Percentiles rank a stretch among this genome's conserved stretches.
Conservation (phyloP, 768 basidiomycete species). For the Gymnopilus junonius region DNA sequence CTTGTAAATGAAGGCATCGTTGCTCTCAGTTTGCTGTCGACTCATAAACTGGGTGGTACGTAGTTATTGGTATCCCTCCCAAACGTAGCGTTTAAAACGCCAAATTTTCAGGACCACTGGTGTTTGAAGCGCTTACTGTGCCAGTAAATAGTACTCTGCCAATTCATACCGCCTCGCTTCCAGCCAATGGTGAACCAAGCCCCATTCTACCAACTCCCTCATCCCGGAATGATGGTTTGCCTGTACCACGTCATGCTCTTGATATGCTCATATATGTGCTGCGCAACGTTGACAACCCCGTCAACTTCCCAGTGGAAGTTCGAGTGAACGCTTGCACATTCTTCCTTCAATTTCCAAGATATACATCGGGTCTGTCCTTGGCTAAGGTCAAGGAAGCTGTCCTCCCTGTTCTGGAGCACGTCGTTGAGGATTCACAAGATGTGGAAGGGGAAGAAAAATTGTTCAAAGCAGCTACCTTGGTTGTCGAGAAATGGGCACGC, state of each 20-base stretch:
- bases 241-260: conserved; percentile 58
- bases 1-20: conserved; percentile 90
- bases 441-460: conserved; percentile 47
- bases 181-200: conserved; percentile 46
- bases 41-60: conserved; percentile 65
- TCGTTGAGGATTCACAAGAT: conserved; percentile 43
- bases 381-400: conserved; percentile 54
- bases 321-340: conserved; percentile 78
- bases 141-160: conserved; percentile 37
- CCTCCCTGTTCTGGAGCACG: conserved; percentile 53
- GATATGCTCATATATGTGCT: conserved; percentile 73
- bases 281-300: conserved; percentile 56
- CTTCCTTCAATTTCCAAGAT: conserved; percentile 63
- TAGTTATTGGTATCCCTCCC: background rate
- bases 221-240: conserved; percentile 40
- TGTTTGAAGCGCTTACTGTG: conserved; percentile 60
- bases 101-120: conserved; percentile 53
- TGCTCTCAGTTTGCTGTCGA: conserved; percentile 77
- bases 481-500: conserved; percentile 45
- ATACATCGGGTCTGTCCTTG: conserved; percentile 52
- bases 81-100: background rate
- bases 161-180: conserved; percentile 39
- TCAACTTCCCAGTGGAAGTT: conserved; percentile 73
- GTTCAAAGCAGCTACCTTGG: conserved; percentile 40
- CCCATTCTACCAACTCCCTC: conserved; percentile 53